These are phyloP conservation scores for Dichotomopilus funicola DNA, from an alignment of 2,329 filamentous ascomycete genomes.

Conservation along the genomic window DNA sequence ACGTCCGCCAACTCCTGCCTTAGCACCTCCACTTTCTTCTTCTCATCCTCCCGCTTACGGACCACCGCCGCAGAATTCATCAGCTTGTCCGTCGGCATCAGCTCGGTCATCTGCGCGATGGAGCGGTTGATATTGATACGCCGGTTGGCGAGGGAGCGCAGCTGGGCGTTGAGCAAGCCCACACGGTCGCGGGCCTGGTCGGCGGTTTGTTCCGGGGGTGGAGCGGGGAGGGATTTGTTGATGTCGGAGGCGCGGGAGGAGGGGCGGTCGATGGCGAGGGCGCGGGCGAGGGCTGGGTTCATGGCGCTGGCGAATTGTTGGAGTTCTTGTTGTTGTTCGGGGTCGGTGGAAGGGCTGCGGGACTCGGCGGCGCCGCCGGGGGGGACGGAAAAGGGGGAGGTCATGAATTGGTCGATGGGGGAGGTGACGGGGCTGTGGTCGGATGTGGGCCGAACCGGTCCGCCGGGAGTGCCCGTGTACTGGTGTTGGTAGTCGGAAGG, in stretches of 20 bases:
- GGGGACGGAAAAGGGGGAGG: constrained; percentile 21
- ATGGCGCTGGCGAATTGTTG: constrained; percentile 1
- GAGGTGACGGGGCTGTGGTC: constrained; percentile 29
- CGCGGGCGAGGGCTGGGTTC: constrained; percentile 15
- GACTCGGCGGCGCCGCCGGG: neutral
- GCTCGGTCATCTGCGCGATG: constrained; percentile 70
- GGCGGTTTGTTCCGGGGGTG: constrained; percentile 51
- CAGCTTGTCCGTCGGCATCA: constrained; percentile 66
- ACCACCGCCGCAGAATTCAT: constrained; percentile 59
- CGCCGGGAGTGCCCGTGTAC: constrained; percentile 31
- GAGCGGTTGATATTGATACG: constrained; percentile 65
- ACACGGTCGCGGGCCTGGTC: constrained; percentile 54
- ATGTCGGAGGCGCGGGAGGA: constrained; percentile 32
- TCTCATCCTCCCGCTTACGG: constrained; percentile 49
- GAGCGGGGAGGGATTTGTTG: constrained; percentile 54
- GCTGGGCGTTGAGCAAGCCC: constrained; percentile 57
- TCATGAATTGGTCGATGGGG: constrained; percentile 30
- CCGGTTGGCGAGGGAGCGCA: constrained; percentile 59
- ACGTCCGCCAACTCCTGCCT: constrained; percentile 65
- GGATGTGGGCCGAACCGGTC: constrained; percentile 15
- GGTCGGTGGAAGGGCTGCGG: neutral
- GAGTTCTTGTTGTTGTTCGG: constrained; percentile 4
- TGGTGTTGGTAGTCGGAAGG: constrained; percentile 23
- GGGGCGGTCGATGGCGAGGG: constrained; percentile 15
- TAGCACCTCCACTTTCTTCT: constrained; percentile 60